Evolutionary conservation across 1,139 yeast genomes (phyloP), one percentile per base, ranked within the genome.

Genomic region (Diutina siamensis): DNA sequence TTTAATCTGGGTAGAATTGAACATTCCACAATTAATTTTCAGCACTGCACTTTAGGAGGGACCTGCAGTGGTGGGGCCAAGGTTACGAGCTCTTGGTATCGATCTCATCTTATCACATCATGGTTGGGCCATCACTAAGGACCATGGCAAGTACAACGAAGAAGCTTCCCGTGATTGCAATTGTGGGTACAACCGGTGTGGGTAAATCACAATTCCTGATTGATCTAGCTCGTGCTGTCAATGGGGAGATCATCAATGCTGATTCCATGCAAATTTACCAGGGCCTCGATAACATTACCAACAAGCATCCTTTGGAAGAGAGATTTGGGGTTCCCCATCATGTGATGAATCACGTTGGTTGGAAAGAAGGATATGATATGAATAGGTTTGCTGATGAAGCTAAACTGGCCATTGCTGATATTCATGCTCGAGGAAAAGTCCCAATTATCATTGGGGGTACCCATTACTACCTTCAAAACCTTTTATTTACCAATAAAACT

Each of bases 131-230:
- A 35, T 13, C 28, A 7, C 31, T 15, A 12, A n/a, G n/a, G 15
- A 15, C 32, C 20, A 38, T 38, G 42, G 20, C 32, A 8, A 15
- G 18, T 9, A 20, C 27, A 21, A 18, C 20, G 28, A 25, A 25
- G 38, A 35, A 22, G 22, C 42, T 27, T 15, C 63, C 61, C 48
- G 59, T 86, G 10, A 72, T 85, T 28, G 78, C 86, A 27, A 78
- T 86, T n/a, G 85, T 86, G 7, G 98, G 98, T 0, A 89, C 97
- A 35, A 92, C 98, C 0, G 98, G 98, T 1, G 97, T 88, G n/a
- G 98, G 98, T 0, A 92, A 92, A 58, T 89, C 97, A 1, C 86
- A 88, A 55, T 74, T 83, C 50, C 75, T 84, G 47, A 80, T 88
- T 5, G 94, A 88, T 50, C 62, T 92, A 15, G 97, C 97, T 8